Percentiles rank a stretch among this genome's conserved stretches.
phyloP scores from a whole-genome alignment of 2,329 filamentous ascomycete genomes.

The Colletotrichum chlorophyti region DNA sequence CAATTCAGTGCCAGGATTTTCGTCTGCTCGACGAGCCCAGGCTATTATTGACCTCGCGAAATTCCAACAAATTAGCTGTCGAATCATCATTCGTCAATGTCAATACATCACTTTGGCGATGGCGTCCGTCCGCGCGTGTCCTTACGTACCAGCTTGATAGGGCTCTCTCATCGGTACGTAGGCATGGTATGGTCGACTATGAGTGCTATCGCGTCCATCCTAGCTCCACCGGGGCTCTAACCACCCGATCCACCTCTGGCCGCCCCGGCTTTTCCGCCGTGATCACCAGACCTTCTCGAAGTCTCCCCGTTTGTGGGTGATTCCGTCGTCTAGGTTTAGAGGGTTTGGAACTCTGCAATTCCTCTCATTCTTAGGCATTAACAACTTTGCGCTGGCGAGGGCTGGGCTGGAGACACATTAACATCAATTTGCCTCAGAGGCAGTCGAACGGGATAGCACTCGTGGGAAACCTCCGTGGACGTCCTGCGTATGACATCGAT shows the following conservation, averaged over 20 bases:
- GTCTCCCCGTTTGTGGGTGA: background rate
- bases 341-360: too few relatives aligned
- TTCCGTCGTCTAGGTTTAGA: too few relatives aligned
- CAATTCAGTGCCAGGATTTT: background rate
- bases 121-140: slow-evolving; percentile 4
- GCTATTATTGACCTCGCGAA: too few relatives aligned
- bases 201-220: slow-evolving; percentile 3
- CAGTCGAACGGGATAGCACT: too few relatives aligned
- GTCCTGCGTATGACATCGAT: background rate
- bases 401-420: too few relatives aligned
- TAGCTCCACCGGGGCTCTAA: background rate
- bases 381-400: too few relatives aligned
- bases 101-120: background rate
- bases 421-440: too few relatives aligned
- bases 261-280: background rate
- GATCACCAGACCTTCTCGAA: background rate
- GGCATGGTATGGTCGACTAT: background rate
- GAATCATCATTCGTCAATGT: background rate
- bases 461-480: too few relatives aligned
- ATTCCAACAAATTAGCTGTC: too few relatives aligned
- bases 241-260: background rate
- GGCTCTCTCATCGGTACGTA: background rate
- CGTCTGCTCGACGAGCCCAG: too few relatives aligned
- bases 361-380: too few relatives aligned
- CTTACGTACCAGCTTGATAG: slow-evolving; percentile 18